phyloP scores from a whole-genome alignment of 768 basidiomycete genomes.

The Trametes gibbosa region DNA sequence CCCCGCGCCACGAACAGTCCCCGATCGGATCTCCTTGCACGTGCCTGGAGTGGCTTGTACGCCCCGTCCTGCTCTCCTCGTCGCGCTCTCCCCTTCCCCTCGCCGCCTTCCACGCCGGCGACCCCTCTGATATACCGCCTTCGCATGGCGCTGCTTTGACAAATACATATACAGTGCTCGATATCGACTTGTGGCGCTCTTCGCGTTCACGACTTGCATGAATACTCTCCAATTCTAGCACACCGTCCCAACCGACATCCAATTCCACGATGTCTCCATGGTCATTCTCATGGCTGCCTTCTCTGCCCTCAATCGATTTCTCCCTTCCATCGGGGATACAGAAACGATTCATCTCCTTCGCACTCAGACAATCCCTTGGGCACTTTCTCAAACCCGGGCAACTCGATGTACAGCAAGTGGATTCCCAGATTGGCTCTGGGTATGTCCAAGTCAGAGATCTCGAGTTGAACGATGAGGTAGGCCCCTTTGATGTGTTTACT shows the following conservation, averaged over 20 bases:
- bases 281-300: slow-evolving; percentile 45
- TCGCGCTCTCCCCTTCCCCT: slow-evolving; percentile 8
- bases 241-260: background rate
- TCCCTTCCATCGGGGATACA: slow-evolving; percentile 72
- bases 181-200: background rate
- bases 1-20: too few species aligned
- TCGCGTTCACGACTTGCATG: background rate
- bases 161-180: background rate
- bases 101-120: background rate
- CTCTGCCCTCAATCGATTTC: slow-evolving; percentile 64
- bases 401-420: slow-evolving; percentile 81
- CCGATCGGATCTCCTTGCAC: slow-evolving; percentile 1
- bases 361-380: slow-evolving; percentile 79
- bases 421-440: slow-evolving; percentile 91
- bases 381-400: slow-evolving; percentile 88
- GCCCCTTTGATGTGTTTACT: slow-evolving; percentile 30
- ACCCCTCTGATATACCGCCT: background rate
- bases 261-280: slow-evolving; percentile 31
- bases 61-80: slow-evolving; percentile 2
- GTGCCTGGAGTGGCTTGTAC: slow-evolving; percentile 1
- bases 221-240: background rate
- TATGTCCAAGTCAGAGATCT: slow-evolving; percentile 84
- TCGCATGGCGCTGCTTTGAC: slow-evolving; percentile 3
- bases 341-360: slow-evolving; percentile 84
- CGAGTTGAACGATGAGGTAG: slow-evolving; percentile 71